Percentiles rank a stretch among this genome's conserved stretches.
phyloP scores from a whole-genome alignment of 805 yeast genomes.

The Wickerhamiella dianesei region DNA sequence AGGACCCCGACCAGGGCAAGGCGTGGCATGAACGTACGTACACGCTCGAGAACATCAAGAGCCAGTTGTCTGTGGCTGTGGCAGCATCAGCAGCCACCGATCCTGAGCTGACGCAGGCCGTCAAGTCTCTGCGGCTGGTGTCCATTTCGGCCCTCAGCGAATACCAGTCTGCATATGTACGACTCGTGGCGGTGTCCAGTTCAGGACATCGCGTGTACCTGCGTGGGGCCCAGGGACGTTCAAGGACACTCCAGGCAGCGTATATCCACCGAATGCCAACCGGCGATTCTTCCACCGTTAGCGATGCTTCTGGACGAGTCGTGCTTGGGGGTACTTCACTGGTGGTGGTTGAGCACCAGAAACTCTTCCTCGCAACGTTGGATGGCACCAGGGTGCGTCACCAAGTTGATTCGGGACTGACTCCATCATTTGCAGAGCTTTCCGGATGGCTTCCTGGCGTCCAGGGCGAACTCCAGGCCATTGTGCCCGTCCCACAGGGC shows the following conservation, averaged over 20 bases:
- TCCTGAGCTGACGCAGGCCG: neutral
- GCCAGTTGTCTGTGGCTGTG: conserved; percentile 24
- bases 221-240: conserved; percentile 2
- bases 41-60: conserved; percentile 2
- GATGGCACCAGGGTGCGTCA: conserved; percentile 71
- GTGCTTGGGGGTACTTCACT: neutral
- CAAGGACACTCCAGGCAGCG: conserved; percentile 1
- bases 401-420: conserved; percentile 36
- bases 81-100: conserved; percentile 8
- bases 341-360: neutral
- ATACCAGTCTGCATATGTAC: conserved; percentile 4
- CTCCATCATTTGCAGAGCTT: conserved; percentile 22
- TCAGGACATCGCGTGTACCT: conserved; percentile 17
- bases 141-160: conserved; percentile 11
- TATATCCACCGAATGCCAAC: conserved; percentile 8
- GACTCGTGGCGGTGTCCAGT: conserved; percentile 16
- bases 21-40: conserved; percentile 18
- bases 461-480: conserved; percentile 51
- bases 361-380: conserved; percentile 38
- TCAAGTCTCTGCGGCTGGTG: conserved; percentile 7
- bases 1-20: neutral
- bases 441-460: conserved; percentile 37
- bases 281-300: neutral
- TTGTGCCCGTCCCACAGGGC: conserved; percentile 57
- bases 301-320: neutral